A percentile compares a stretch with the other conserved stretches of the same genome.
These are phyloP conservation scores for Penicillium carneum DNA, from an alignment of 2,329 filamentous ascomycete species.

Conservation along the genomic window DNA sequence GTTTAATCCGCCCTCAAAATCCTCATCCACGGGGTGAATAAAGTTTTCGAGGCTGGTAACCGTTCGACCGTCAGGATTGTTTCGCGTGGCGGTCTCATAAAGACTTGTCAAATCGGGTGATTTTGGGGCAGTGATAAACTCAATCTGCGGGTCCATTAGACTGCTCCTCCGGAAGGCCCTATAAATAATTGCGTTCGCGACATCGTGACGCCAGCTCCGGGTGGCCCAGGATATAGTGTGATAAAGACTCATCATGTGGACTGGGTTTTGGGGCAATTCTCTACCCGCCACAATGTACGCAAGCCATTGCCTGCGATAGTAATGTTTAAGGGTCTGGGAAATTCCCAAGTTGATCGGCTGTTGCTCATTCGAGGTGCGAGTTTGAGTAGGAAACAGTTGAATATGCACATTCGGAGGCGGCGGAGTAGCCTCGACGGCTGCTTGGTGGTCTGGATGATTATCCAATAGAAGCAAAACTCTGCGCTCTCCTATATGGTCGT, in stretches of 20 bases:
- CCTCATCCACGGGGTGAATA: conserved; percentile 13
- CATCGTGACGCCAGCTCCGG: conserved; percentile 19
- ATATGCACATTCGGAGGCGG: conserved; percentile 28
- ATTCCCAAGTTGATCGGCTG: conserved; percentile 28
- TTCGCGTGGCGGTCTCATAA: conserved; percentile 8
- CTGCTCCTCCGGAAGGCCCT: conserved; percentile 20
- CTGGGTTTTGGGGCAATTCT: background rate
- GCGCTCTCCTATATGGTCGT: conserved; percentile 15
- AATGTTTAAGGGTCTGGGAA: conserved; percentile 17
- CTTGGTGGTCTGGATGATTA: conserved; percentile 25
- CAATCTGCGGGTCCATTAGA: conserved; percentile 12
- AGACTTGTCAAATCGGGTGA: conserved; percentile 12
- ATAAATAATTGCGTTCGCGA: conserved; percentile 15
- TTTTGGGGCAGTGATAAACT: conserved; percentile 11
- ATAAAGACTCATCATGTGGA: conserved; percentile 18
- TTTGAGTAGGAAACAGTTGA: conserved; percentile 22
- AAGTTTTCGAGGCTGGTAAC: conserved; percentile 11
- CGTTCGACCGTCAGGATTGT: conserved; percentile 2
- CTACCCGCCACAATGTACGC: conserved; percentile 4
- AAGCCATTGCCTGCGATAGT: conserved; percentile 23
- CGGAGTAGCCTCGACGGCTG: conserved; percentile 15
- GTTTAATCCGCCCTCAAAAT: background rate
- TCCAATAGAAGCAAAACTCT: conserved; percentile 32
- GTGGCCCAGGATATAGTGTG: conserved; percentile 20
- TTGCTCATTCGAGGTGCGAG: conserved; percentile 5